Conservation (phyloP, 2,329 filamentous ascomycete species). For the Tolypocladium ovalisporum region DNA sequence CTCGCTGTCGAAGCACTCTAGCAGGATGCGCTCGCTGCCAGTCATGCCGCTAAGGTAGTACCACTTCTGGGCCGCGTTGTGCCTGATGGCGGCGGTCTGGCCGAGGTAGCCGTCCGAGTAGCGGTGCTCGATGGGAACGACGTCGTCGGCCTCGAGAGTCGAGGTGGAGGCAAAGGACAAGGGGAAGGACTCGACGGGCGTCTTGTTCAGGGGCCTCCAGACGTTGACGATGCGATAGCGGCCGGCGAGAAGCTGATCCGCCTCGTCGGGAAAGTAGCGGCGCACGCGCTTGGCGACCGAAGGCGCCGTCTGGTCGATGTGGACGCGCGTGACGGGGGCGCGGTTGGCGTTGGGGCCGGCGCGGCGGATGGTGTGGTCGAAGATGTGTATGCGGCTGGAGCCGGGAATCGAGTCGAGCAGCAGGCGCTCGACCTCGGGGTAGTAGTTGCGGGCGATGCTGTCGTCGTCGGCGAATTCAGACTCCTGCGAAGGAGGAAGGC, state of each 20-base stretch:
- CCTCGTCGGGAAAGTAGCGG: slow-evolving; percentile 56
- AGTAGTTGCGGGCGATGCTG: slow-evolving; percentile 63
- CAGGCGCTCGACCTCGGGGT: slow-evolving; percentile 70
- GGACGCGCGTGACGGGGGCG: slow-evolving; percentile 59
- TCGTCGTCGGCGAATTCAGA: slow-evolving; percentile 55
- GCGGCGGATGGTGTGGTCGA: slow-evolving; percentile 83
- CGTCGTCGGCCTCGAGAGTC: slow-evolving; percentile 48
- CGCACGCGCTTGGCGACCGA: slow-evolving; percentile 58
- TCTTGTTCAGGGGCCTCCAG: slow-evolving; percentile 56
- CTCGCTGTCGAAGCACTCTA: slow-evolving; percentile 70
- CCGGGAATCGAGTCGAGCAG: slow-evolving; percentile 58
- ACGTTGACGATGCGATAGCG: slow-evolving; percentile 82
- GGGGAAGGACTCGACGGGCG: slow-evolving; percentile 54
- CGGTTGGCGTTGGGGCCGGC: slow-evolving; percentile 46
- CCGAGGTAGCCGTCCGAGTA: slow-evolving; percentile 56
- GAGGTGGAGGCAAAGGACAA: slow-evolving; percentile 58
- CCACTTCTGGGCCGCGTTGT: slow-evolving; percentile 57
- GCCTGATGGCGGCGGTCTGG: slow-evolving; percentile 60
- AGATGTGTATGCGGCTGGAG: slow-evolving; percentile 57
- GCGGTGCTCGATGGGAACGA: slow-evolving; percentile 63
- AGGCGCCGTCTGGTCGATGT: slow-evolving; percentile 70
- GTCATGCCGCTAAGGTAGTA: slow-evolving; percentile 73
- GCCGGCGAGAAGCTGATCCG: slow-evolving; percentile 54
- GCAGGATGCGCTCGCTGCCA: slow-evolving; percentile 57
- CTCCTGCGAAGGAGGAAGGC: slow-evolving; percentile 39